Evolutionary conservation across 768 basidiomycete species (phyloP).

Genomic region (Rubroboletus satanas): DNA sequence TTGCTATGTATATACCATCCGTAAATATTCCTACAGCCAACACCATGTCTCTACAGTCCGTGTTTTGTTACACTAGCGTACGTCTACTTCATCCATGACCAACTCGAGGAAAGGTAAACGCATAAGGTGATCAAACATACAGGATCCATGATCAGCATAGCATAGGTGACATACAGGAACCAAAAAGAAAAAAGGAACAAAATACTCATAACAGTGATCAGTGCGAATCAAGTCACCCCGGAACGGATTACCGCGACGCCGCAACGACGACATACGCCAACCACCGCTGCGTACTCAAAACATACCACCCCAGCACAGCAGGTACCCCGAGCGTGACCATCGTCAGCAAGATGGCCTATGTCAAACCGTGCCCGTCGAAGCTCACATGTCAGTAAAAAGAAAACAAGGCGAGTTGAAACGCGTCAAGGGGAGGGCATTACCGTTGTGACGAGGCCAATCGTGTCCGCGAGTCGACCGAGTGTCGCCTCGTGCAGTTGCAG

Average conservation of each 20-base stretch:
- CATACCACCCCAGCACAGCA: constrained; percentile 20
- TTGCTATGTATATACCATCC: too few relatives aligned
- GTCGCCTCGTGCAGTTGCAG: constrained; percentile 20
- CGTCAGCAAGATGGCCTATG: constrained; percentile 20
- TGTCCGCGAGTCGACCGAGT: constrained; percentile 24
- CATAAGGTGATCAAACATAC: constrained; percentile 1
- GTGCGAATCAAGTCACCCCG: neutral
- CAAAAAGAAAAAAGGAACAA: neutral
- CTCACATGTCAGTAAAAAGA: neutral
- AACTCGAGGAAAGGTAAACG: neutral
- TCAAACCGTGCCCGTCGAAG: neutral
- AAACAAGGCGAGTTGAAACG: neutral
- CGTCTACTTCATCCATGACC: neutral
- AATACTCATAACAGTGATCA: neutral
- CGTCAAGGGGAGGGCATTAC: neutral
- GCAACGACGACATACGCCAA: constrained; percentile 4
- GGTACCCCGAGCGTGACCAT: constrained; percentile 18
- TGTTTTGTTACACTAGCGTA: neutral
- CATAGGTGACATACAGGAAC: neutral
- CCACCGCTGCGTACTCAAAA: constrained; percentile 8
- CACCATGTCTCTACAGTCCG: neutral
- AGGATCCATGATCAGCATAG: neutral
- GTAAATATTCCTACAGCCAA: neutral
- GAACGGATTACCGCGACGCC: neutral
- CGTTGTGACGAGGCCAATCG: constrained; percentile 18